phyloP scores from a whole-genome alignment of 2,329 filamentous ascomycete genomes.

The Aspergillus pseudoviridinutans region DNA sequence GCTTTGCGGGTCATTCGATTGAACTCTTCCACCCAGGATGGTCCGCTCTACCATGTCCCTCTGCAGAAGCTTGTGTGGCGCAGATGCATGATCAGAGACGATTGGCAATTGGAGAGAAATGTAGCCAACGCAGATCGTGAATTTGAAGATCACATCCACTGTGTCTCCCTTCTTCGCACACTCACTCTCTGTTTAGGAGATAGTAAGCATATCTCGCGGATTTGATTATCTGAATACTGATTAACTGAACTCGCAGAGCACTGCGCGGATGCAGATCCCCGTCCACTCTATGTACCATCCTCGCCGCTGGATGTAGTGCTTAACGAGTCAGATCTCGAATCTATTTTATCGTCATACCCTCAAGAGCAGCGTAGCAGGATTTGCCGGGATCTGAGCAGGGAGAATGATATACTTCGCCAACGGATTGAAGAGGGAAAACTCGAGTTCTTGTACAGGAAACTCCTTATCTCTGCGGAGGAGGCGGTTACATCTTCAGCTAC shows the following conservation, averaged over 20 bases:
- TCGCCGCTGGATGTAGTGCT: constrained; percentile 27
- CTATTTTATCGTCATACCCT: constrained; percentile 50
- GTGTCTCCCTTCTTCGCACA: constrained; percentile 67
- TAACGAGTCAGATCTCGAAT: constrained; percentile 44
- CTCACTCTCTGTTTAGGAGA: constrained; percentile 61
- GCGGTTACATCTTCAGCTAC: constrained; percentile 6
- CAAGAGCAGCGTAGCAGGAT: constrained; percentile 64
- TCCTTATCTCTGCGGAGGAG: constrained; percentile 20
- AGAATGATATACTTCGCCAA: constrained; percentile 63
- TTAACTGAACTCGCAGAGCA: constrained; percentile 15
- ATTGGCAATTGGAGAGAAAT: constrained; percentile 78
- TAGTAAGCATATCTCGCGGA: constrained; percentile 8
- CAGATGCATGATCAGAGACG: constrained; percentile 74
- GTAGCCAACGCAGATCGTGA: constrained; percentile 70
- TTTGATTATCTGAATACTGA: background rate
- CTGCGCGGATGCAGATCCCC: constrained; percentile 10
- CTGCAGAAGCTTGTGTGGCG: constrained; percentile 66
- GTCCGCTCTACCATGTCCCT: constrained; percentile 33
- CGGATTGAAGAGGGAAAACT: constrained; percentile 67
- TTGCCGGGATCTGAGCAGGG: constrained; percentile 65
- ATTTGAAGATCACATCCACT: constrained; percentile 57
- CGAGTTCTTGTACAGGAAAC: constrained; percentile 60
- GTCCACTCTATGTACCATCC: constrained; percentile 21
- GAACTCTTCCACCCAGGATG: constrained; percentile 51
- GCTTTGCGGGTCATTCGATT: constrained; percentile 59